These are phyloP conservation scores for Amaranthus hypochondriacus DNA, from an alignment of 148 eudicot species.

Conservation along the genomic window DNA sequence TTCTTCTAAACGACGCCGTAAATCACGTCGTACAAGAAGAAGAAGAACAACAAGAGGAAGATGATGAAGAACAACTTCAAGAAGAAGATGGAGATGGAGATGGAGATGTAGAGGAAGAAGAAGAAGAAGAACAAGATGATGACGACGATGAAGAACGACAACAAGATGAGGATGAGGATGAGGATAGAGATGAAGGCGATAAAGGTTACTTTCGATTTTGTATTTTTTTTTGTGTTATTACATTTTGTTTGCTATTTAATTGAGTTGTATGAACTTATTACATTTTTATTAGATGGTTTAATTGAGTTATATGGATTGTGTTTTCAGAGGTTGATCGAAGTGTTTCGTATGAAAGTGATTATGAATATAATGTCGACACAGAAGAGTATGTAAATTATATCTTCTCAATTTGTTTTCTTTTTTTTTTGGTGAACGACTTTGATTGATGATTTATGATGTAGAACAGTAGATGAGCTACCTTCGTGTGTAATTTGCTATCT, in stretches of 20 bases:
- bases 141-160: slow-evolving; percentile 2
- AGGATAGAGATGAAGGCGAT: neutral
- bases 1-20: slow-evolving; percentile 18
- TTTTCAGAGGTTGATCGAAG: slow-evolving; percentile 33
- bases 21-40: slow-evolving; percentile 10
- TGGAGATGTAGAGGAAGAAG: neutral
- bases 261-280: neutral
- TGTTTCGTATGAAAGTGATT: slow-evolving; percentile 24
- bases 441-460: neutral
- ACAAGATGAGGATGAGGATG: neutral
- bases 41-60: slow-evolving; percentile 1
- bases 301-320: neutral
- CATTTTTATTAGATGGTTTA: neutral
- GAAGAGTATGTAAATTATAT: slow-evolving; percentile 28
- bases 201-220: neutral
- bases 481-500: neutral
- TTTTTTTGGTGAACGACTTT: neutral
- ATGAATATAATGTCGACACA: slow-evolving; percentile 11
- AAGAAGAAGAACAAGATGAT: neutral
- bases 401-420: neutral
- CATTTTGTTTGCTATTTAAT: slow-evolving; percentile 14
- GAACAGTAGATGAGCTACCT: neutral
- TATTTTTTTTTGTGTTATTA: slow-evolving; percentile 2
- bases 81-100: neutral
- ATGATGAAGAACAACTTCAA: neutral